Evolutionary conservation across 176 grass and related monocot species (phyloP).

Genomic region (Carex myosuroides): DNA sequence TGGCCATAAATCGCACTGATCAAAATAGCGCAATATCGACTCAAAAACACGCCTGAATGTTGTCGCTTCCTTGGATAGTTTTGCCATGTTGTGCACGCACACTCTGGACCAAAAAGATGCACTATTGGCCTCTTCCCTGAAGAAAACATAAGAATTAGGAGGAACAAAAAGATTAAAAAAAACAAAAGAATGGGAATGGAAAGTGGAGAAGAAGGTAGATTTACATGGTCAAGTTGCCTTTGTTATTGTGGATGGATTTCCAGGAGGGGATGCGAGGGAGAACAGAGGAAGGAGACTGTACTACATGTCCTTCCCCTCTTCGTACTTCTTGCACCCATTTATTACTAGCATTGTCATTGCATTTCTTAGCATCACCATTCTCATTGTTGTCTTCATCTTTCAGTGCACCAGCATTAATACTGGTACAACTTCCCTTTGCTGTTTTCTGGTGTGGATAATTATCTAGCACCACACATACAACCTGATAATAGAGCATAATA

Average conservation of each 20-base stretch:
- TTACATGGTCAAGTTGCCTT: slow-evolving; percentile 68
- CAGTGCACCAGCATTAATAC: background rate
- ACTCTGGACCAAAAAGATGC: slow-evolving; percentile 93
- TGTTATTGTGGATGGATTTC: slow-evolving; percentile 67
- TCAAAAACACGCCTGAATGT: slow-evolving; percentile 91
- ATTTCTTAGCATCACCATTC: slow-evolving; percentile 10
- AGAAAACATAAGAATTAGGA: slow-evolving; percentile 23
- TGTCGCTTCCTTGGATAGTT: slow-evolving; percentile 78
- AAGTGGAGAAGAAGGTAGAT: slow-evolving; percentile 10
- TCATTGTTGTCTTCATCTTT: slow-evolving; percentile 21
- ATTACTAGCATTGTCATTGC: slow-evolving; percentile 24
- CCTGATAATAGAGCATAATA: slow-evolving; percentile 32
- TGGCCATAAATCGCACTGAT: slow-evolving; percentile 69
- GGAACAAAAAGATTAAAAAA: background rate
- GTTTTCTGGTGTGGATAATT: slow-evolving; percentile 56
- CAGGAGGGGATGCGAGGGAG: slow-evolving; percentile 50
- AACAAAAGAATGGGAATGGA: background rate
- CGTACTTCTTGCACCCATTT: slow-evolving; percentile 48
- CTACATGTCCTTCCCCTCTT: slow-evolving; percentile 44
- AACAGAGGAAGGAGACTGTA: slow-evolving; percentile 36
- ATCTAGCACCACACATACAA: slow-evolving; percentile 84
- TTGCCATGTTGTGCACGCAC: slow-evolving; percentile 93
- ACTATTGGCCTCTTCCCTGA: slow-evolving; percentile 74
- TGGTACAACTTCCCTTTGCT: slow-evolving; percentile 31
- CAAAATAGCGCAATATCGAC: slow-evolving; percentile 82